phyloP scores from a whole-genome alignment of 441 rosid species.

The Raphanus hybrid region DNA sequence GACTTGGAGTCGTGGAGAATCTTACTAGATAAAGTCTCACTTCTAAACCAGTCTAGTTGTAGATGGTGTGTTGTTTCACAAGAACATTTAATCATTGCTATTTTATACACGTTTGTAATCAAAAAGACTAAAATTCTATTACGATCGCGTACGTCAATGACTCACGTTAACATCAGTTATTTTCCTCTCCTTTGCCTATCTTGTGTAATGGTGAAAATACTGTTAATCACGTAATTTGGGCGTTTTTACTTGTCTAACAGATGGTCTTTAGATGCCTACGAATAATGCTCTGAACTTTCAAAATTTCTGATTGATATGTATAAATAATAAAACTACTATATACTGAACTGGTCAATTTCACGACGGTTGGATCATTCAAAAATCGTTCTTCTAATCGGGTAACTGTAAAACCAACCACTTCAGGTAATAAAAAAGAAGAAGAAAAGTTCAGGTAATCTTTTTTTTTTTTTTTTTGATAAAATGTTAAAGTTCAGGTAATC shows the following conservation, averaged over 20 bases:
- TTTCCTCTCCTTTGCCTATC: neutral
- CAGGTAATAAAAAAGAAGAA: neutral
- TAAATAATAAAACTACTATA: neutral
- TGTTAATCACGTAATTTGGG: neutral
- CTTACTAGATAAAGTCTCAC: constrained; percentile 21
- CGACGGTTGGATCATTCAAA: neutral
- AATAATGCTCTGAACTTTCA: neutral
- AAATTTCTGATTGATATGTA: neutral
- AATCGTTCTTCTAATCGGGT: neutral
- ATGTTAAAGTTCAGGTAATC: neutral
- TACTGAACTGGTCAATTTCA: neutral
- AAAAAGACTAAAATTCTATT: constrained; percentile 2
- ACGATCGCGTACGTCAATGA: neutral
- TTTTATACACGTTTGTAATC: neutral
- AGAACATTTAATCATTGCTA: neutral
- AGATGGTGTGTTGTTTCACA: constrained; percentile 13
- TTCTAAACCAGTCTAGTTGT: constrained; percentile 12
- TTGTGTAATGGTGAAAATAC: constrained; percentile 11
- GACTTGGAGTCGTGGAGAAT: constrained; percentile 29
- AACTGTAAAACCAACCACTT: neutral
- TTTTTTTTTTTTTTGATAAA: no score
- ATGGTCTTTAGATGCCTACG: neutral
- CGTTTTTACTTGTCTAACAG: neutral
- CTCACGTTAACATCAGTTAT: neutral
- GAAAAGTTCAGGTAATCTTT: neutral